Conservation (phyloP, 169 alveolate species). For the Toxoplasma gondii region DNA sequence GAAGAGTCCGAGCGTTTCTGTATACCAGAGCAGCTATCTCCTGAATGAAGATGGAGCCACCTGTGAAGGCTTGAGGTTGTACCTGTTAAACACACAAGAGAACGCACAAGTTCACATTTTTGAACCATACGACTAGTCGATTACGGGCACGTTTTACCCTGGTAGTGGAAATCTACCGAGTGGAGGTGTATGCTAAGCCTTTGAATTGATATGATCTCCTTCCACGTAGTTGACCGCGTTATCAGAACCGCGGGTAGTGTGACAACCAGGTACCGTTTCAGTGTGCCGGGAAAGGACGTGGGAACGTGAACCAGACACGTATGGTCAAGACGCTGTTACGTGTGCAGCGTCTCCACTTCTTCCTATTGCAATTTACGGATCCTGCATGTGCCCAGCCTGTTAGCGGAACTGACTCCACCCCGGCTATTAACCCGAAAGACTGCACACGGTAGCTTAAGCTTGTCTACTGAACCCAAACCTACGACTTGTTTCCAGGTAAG, state of each 20-base stretch:
- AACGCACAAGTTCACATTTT: not conserved
- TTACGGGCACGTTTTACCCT: not conserved
- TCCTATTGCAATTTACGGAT: too few species aligned
- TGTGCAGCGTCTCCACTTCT: too few species aligned
- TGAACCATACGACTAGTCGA: too few species aligned
- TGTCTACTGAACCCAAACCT: too few species aligned
- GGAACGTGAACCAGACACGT: not conserved
- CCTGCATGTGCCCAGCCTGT: too few species aligned
- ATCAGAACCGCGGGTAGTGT: not conserved
- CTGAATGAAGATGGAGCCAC: conserved; percentile 37
- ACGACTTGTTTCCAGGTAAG: too few species aligned
- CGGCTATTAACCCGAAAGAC: too few species aligned
- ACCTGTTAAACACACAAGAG: not conserved
- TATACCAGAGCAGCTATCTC: conserved; percentile 54
- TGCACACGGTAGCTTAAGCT: too few species aligned
- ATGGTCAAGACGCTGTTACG: not conserved
- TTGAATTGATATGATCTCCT: too few species aligned
- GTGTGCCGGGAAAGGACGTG: not conserved
- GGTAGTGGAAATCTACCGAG: not conserved
- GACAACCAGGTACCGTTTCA: not conserved
- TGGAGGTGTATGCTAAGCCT: not conserved
- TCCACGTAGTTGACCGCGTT: too few species aligned
- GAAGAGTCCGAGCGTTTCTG: conserved; percentile 24
- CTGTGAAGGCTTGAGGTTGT: conserved; percentile 20
- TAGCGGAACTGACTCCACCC: too few species aligned